Conservation (phyloP, 139 green algal species). For the Coelastrella sp. region DNA sequence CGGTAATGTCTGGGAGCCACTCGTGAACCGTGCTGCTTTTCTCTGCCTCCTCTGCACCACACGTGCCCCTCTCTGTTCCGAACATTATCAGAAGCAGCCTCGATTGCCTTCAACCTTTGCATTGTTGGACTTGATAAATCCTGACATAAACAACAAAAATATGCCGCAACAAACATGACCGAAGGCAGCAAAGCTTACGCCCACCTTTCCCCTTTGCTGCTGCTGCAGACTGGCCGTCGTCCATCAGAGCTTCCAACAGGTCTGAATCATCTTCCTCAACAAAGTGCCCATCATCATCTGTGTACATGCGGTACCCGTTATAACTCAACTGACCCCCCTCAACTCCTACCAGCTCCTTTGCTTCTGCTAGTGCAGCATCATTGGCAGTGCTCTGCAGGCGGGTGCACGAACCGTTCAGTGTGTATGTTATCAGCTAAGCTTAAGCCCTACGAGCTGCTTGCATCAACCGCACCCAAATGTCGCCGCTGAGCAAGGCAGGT, state of each 20-base stretch:
- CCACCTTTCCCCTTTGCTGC: neutral
- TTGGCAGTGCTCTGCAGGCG: neutral
- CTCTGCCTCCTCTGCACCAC: too few relatives aligned
- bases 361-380: conserved; percentile 17
- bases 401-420: too few relatives aligned
- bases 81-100: too few relatives aligned
- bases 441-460: neutral
- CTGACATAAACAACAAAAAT: too few relatives aligned
- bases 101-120: too few relatives aligned
- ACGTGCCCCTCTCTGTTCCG: too few relatives aligned
- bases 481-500: too few relatives aligned
- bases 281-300: conserved; percentile 19
- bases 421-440: neutral
- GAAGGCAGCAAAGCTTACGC: neutral
- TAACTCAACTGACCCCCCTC: neutral
- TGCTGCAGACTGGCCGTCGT: neutral
- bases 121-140: too few relatives aligned
- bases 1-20: too few relatives aligned
- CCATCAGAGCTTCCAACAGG: neutral
- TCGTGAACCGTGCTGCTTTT: too few relatives aligned
- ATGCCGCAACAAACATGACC: neutral
- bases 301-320: conserved; percentile 5
- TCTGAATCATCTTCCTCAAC: conserved; percentile 1
- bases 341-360: neutral
- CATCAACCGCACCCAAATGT: too few relatives aligned